phyloP scores from a whole-genome alignment of 192 early-diverging fungal genomes.

The Coemansia asiatica region DNA sequence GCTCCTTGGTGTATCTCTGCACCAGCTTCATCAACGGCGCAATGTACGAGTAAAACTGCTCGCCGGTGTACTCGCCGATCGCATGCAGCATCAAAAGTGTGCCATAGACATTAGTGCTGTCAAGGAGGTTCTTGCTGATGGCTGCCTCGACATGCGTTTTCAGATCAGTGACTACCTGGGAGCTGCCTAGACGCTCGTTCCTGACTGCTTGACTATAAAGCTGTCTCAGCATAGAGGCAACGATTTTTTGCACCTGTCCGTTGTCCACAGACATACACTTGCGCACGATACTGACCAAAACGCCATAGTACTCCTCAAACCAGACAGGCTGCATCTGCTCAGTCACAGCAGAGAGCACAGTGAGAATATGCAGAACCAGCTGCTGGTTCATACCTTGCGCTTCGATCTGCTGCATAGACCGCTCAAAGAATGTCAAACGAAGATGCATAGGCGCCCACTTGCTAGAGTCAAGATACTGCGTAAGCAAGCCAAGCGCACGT shows the following conservation, averaged over 20 bases:
- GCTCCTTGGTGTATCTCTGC: slow-evolving; percentile 83
- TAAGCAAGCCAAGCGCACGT: slow-evolving; percentile 37
- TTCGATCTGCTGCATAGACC: slow-evolving; percentile 53
- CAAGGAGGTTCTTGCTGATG: slow-evolving; percentile 68
- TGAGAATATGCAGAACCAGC: slow-evolving; percentile 51
- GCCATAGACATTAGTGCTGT: slow-evolving; percentile 64
- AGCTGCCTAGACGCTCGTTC: slow-evolving; percentile 40
- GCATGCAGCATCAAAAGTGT: slow-evolving; percentile 71
- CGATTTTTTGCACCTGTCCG: slow-evolving; percentile 65
- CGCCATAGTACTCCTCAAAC: slow-evolving; percentile 54
- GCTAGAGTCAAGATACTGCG: slow-evolving; percentile 37
- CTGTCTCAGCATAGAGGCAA: slow-evolving; percentile 70
- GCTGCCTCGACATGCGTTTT: slow-evolving; percentile 62
- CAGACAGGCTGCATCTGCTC: slow-evolving; percentile 50
- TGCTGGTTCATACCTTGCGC: slow-evolving; percentile 52
- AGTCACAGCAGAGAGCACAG: slow-evolving; percentile 43
- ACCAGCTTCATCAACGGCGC: slow-evolving; percentile 79
- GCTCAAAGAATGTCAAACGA: slow-evolving; percentile 53
- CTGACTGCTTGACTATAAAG: slow-evolving; percentile 63
- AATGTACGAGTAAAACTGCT: slow-evolving; percentile 71
- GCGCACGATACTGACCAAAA: slow-evolving; percentile 36
- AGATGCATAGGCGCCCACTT: slow-evolving; percentile 49
- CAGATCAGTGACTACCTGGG: slow-evolving; percentile 52
- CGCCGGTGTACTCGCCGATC: slow-evolving; percentile 60
- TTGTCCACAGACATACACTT: slow-evolving; percentile 72